A percentile compares a stretch with the other conserved stretches of the same genome.
Evolutionary conservation across 208 protist genomes (phyloP).

Genomic region (Novymonas esmeraldas): DNA sequence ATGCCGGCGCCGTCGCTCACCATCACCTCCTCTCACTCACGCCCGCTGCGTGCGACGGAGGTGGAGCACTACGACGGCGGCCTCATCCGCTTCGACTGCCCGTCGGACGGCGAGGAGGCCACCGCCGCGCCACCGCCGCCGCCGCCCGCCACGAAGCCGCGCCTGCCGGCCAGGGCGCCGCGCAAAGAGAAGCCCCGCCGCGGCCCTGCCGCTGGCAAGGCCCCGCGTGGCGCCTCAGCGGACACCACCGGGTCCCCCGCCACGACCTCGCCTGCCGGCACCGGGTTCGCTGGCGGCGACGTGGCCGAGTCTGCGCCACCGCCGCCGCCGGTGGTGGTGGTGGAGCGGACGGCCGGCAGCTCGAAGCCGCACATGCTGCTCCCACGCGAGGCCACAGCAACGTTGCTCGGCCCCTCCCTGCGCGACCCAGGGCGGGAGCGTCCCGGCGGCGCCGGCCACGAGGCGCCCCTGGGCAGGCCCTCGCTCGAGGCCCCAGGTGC

Average conservation of each 20-base stretch:
- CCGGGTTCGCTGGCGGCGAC: neutral
- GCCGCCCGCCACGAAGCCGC: neutral
- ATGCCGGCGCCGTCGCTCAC: conserved; percentile 18
- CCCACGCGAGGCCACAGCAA: conserved; percentile 19
- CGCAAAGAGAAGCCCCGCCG: neutral
- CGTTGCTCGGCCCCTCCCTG: conserved; percentile 17
- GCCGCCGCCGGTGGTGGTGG: conserved; percentile 18
- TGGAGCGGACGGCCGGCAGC: conserved; percentile 9
- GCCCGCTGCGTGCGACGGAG: conserved; percentile 14
- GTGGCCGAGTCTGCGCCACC: neutral
- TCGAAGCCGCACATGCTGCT: conserved; percentile 25
- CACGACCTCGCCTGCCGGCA: neutral
- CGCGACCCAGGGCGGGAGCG: neutral
- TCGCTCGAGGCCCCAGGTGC: neutral
- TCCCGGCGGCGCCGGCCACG: neutral
- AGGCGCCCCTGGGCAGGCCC: neutral
- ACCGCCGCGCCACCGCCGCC: neutral
- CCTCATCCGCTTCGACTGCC: conserved; percentile 9
- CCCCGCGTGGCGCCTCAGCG: neutral
- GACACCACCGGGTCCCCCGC: neutral
- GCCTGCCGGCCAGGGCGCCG: neutral
- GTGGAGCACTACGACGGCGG: conserved; percentile 11
- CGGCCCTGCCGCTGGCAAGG: neutral
- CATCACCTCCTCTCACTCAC: conserved; percentile 21
- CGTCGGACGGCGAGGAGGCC: neutral